Evolutionary conservation across 176 grass and related monocot species (phyloP).

Genomic region (Cenchrus purpureus): DNA sequence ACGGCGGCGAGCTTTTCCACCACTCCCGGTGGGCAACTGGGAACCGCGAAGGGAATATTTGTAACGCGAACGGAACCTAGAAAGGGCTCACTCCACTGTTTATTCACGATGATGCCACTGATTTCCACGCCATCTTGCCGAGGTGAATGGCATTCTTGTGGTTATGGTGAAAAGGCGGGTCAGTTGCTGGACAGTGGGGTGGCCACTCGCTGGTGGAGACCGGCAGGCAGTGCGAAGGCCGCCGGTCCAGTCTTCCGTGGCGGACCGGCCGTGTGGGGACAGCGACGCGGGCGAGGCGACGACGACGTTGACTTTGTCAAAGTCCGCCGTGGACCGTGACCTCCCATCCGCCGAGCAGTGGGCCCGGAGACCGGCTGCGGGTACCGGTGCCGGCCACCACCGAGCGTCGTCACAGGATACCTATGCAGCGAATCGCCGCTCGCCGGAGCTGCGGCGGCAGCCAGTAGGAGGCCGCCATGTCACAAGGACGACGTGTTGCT

Average conservation of each 20-base stretch:
- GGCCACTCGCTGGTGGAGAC: background rate
- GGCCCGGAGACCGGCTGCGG: background rate
- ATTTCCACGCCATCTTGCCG: accelerated
- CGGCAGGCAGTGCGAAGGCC: background rate
- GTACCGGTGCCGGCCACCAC: background rate
- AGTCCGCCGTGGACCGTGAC: constrained; percentile 28
- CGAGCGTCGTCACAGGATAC: background rate
- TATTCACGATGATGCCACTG: constrained; percentile 31
- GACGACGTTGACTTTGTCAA: constrained; percentile 30
- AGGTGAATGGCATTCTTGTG: background rate
- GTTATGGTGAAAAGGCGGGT: background rate
- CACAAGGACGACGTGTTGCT: constrained; percentile 4
- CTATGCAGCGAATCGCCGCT: constrained; percentile 19
- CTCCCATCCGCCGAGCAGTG: background rate
- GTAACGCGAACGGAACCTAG: background rate
- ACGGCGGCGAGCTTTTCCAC: background rate
- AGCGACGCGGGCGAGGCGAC: background rate
- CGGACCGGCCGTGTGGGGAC: constrained; percentile 36
- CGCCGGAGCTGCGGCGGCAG: background rate
- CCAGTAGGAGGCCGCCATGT: constrained; percentile 2
- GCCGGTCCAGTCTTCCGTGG: constrained; percentile 9
- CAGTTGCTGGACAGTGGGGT: background rate
- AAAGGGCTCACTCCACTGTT: accelerated
- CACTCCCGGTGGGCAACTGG: background rate
- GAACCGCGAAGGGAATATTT: constrained; percentile 43